Percentiles rank a stretch among this genome's conserved stretches.
These are phyloP conservation scores for Prototheca wickerhamii DNA, from an alignment of 163 green algal genomes.

Conservation along the genomic window DNA sequence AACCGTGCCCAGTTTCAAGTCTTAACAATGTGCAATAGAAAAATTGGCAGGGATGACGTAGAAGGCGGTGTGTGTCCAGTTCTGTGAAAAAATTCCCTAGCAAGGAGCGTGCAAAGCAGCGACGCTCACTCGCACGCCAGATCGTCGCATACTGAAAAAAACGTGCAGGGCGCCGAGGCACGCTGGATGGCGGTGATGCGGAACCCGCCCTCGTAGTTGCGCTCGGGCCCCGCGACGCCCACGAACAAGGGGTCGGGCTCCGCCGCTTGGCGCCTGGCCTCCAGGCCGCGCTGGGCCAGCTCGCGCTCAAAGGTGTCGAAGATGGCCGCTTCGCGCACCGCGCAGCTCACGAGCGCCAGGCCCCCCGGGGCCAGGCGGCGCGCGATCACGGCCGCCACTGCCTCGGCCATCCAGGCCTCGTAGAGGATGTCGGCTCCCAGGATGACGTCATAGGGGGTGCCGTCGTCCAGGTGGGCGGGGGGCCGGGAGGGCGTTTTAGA, in stretches of 20 bases:
- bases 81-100: no score
- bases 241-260: conserved; percentile 22
- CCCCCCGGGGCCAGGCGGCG: conserved; percentile 42
- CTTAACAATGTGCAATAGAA: no score
- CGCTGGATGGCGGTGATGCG: conserved; percentile 52
- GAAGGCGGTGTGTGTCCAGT: no score
- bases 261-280: conserved; percentile 14
- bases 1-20: no score
- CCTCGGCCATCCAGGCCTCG: conserved; percentile 39
- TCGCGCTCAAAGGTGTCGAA: conserved; percentile 40
- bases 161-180: no score
- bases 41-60: no score
- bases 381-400: conserved; percentile 49
- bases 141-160: no score
- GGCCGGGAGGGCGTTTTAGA: conserved; percentile 10
- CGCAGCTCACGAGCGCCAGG: conserved; percentile 48
- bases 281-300: conserved; percentile 25
- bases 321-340: conserved; percentile 52
- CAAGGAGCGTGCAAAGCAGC: no score
- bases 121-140: no score
- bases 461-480: conserved; percentile 6
- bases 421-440: conserved; percentile 71
- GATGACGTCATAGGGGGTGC: conserved; percentile 41
- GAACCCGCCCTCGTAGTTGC: conserved; percentile 66
- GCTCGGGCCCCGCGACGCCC: conserved; percentile 27